Evolutionary conservation across 2,329 filamentous ascomycete species (phyloP).

Genomic region (Apiospora aurea): DNA sequence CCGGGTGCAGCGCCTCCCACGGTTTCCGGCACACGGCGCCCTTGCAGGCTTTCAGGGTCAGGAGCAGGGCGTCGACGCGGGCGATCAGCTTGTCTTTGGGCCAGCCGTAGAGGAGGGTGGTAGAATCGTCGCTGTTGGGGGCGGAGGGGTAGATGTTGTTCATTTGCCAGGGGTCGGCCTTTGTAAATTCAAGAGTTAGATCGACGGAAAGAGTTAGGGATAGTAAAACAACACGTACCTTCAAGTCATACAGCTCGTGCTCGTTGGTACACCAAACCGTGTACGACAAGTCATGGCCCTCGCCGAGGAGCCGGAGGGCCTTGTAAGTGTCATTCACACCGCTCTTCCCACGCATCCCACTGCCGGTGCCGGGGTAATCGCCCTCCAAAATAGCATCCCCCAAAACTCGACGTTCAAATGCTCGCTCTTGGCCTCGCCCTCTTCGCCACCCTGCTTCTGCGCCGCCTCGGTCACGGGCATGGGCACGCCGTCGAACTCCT

Average conservation of each 20-base stretch:
- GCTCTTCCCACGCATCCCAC: neutral
- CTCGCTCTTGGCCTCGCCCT: constrained; percentile 42
- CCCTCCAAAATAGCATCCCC: constrained; percentile 43
- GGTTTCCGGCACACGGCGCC: constrained; percentile 59
- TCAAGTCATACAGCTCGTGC: constrained; percentile 70
- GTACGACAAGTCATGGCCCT: constrained; percentile 68
- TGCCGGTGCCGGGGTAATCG: neutral
- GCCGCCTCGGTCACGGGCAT: constrained; percentile 49
- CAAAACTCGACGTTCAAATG: constrained; percentile 62
- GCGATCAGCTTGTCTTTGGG: constrained; percentile 46
- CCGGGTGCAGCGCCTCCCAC: constrained; percentile 64
- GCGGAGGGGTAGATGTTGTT: constrained; percentile 48
- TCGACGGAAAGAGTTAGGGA: neutral
- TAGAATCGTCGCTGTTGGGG: constrained; percentile 36
- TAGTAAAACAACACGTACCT: neutral
- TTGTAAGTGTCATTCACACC: constrained; percentile 65
- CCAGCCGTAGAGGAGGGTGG: neutral
- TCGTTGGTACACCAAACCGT: constrained; percentile 74
- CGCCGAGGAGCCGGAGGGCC: constrained; percentile 59
- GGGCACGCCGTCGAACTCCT: constrained; percentile 59
- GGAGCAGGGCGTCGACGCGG: constrained; percentile 64
- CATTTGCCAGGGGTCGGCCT: constrained; percentile 61
- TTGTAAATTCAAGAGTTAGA: neutral
- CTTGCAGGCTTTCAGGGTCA: constrained; percentile 68
- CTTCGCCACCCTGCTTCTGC: constrained; percentile 26